phyloP scores from a whole-genome alignment of 2,329 filamentous ascomycete species.

The Pseudogymnoascus sp. region DNA sequence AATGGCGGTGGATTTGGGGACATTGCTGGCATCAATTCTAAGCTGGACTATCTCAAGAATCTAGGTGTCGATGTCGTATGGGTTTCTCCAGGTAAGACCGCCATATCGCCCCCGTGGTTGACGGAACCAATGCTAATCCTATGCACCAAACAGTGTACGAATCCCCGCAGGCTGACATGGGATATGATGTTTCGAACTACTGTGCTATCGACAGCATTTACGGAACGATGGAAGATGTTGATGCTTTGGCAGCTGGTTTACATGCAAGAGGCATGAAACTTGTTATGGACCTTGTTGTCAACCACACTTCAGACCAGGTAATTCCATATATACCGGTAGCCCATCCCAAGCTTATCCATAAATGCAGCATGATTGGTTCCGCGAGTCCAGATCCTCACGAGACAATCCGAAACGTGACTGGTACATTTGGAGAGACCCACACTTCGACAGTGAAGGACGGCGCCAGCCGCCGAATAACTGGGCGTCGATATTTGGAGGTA shows the following conservation, averaged over 20 bases:
- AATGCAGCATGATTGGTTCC: conserved; percentile 51
- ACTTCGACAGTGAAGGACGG: conserved; percentile 30
- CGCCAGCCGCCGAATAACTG: conserved; percentile 40
- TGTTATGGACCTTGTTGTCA: conserved; percentile 63
- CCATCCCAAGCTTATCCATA: not conserved
- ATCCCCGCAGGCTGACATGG: conserved; percentile 59
- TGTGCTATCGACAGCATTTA: conserved; percentile 57
- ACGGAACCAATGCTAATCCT: not conserved
- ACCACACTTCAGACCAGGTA: conserved; percentile 51
- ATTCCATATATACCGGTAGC: not conserved
- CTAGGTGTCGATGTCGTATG: conserved; percentile 57
- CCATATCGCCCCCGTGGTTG: not conserved
- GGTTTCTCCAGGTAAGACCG: conserved; percentile 43
- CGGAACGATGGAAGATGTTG: conserved; percentile 60
- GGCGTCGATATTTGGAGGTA: conserved; percentile 36
- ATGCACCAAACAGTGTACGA: conserved; percentile 42
- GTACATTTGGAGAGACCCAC: conserved; percentile 54
- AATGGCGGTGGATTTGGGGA: conserved; percentile 53
- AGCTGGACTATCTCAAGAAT: conserved; percentile 51
- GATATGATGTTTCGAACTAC: conserved; percentile 62
- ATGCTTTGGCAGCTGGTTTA: conserved; percentile 49
- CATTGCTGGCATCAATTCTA: conserved; percentile 51
- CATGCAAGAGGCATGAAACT: conserved; percentile 56
- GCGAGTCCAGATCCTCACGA: conserved; percentile 42
- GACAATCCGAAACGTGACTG: conserved; percentile 50